Evolutionary conservation across 305 asterid genomes (phyloP).

Genomic region (Solanum aculeatissimum): DNA sequence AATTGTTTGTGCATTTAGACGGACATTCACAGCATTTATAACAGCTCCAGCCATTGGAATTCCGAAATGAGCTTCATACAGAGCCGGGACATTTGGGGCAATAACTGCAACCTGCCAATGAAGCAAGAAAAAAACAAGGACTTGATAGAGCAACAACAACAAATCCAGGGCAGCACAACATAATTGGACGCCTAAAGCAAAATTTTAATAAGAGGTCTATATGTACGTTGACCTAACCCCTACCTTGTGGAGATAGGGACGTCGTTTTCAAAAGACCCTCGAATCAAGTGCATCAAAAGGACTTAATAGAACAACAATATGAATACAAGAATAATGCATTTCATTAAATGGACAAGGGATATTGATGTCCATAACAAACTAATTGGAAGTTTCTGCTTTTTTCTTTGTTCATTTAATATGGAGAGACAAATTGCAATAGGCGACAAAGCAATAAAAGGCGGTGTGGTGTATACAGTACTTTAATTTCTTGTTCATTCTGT

Average conservation of each 20-base stretch:
- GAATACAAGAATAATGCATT: neutral
- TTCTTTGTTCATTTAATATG: neutral
- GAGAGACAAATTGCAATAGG: neutral
- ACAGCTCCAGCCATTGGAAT: conserved; percentile 97
- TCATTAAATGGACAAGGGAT: neutral
- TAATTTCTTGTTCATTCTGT: neutral
- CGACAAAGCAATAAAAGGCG: neutral
- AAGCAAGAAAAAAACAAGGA: neutral
- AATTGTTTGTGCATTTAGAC: conserved; percentile 71
- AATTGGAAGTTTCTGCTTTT: neutral
- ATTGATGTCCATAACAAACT: neutral
- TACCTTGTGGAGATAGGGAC: neutral
- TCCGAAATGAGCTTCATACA: conserved; percentile 87
- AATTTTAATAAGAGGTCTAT: neutral
- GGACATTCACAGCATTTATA: conserved; percentile 78
- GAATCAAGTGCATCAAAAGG: neutral
- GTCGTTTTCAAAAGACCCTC: neutral
- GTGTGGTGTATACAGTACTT: neutral
- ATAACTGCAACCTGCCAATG: conserved; percentile 73
- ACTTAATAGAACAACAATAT: neutral
- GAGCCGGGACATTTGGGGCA: conserved; percentile 89
- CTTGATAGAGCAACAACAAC: neutral
- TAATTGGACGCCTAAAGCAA: neutral
- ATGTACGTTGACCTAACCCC: neutral
- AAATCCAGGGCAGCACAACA: neutral